phyloP scores from a whole-genome alignment of 2,329 filamentous ascomycete species.

The Apiospora rasikravindrae region DNA sequence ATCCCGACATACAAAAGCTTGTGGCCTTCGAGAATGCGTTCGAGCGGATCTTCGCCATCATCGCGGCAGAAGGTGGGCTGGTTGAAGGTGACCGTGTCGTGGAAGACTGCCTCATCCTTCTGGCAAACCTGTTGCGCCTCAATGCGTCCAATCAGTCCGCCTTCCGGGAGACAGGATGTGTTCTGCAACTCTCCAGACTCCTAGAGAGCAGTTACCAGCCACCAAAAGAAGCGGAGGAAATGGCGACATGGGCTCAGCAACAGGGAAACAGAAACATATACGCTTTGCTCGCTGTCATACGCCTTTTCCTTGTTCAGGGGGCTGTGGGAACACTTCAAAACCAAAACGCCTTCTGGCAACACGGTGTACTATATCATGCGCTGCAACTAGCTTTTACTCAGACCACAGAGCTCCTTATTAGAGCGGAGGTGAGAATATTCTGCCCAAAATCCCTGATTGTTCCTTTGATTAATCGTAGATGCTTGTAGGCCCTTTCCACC shows the following conservation, averaged over 20 bases:
- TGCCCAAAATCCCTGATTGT: constrained; percentile 13
- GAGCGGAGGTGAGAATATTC: constrained; percentile 63
- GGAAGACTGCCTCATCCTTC: constrained; percentile 89
- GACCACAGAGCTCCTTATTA: constrained; percentile 75
- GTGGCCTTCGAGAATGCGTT: constrained; percentile 96
- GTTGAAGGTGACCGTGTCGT: constrained; percentile 83
- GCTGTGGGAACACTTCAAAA: constrained; percentile 82
- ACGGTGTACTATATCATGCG: constrained; percentile 78
- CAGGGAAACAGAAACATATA: constrained; percentile 91
- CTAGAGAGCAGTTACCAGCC: constrained; percentile 64
- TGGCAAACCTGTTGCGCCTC: constrained; percentile 85
- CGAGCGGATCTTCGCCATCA: constrained; percentile 81
- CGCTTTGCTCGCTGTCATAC: constrained; percentile 83
- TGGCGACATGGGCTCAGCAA: constrained; percentile 75
- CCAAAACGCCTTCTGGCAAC: constrained; percentile 83
- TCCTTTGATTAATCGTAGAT: constrained; percentile 16
- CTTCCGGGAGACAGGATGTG: constrained; percentile 88
- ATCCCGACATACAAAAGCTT: constrained; percentile 88
- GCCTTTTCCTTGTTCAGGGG: constrained; percentile 84
- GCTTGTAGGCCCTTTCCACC: constrained; percentile 69
- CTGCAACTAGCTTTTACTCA: constrained; percentile 82
- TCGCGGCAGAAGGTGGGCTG: constrained; percentile 81
- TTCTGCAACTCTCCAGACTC: constrained; percentile 73
- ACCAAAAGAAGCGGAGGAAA: constrained; percentile 59
- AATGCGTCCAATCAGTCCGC: constrained; percentile 93